These are phyloP conservation scores for Ricinus communis DNA, from an alignment of 345 rosid species.

Conservation along the genomic window DNA sequence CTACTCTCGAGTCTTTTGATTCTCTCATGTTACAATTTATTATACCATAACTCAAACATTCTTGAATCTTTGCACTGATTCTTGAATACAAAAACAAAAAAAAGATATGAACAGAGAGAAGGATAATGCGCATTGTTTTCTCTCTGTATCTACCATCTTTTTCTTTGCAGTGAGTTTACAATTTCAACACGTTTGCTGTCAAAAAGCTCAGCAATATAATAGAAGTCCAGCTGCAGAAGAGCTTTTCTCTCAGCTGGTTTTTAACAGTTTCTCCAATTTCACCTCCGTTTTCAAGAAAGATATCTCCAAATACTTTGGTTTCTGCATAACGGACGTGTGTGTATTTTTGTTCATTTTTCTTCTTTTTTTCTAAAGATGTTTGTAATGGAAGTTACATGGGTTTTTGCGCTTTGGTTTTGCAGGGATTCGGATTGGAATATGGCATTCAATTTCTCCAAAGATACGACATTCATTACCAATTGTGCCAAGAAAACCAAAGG, in stretches of 20 bases:
- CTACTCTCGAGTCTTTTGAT: background rate
- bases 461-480: slow-evolving; percentile 50
- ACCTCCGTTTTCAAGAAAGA: slow-evolving; percentile 60
- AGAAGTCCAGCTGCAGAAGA: slow-evolving; percentile 40
- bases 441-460: slow-evolving; percentile 80
- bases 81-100: background rate
- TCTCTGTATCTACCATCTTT: slow-evolving; percentile 24
- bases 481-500: slow-evolving; percentile 69
- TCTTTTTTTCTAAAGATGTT: background rate
- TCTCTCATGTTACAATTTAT: background rate
- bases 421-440: slow-evolving; percentile 81
- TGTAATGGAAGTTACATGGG: background rate
- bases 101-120: slow-evolving; percentile 45
- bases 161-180: slow-evolving; percentile 2
- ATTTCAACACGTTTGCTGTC: slow-evolving; percentile 19
- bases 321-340: slow-evolving; percentile 89
- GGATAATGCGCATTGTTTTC: slow-evolving; percentile 11
- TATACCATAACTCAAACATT: too few species aligned
- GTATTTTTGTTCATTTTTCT: slow-evolving; percentile 22
- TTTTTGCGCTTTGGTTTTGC: slow-evolving; percentile 24
- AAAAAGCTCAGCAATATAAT: slow-evolving; percentile 22
- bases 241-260: slow-evolving; percentile 42
- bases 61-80: background rate
- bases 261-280: slow-evolving; percentile 50
- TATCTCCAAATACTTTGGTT: slow-evolving; percentile 55